A percentile compares a stretch with the other conserved stretches of the same genome.
Evolutionary conservation across 169 alveolate genomes (phyloP).

Genomic region (Plasmodium adleri): DNA sequence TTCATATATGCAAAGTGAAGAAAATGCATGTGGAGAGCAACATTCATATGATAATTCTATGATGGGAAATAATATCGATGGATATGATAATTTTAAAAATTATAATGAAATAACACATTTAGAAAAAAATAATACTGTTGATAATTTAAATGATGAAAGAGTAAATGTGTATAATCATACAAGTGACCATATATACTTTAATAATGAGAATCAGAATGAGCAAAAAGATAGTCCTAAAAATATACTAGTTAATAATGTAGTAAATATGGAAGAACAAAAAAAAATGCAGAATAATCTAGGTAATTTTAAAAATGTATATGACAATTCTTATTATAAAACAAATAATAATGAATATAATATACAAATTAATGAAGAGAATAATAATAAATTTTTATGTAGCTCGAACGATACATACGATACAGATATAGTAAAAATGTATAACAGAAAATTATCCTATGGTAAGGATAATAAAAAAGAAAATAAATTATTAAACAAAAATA

Average conservation of each 20-base stretch:
- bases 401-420: constrained; percentile 48
- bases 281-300: background rate
- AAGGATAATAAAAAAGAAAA: constrained; percentile 16
- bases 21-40: background rate
- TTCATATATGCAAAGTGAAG: background rate
- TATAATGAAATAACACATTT: constrained; percentile 1
- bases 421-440: constrained; percentile 55
- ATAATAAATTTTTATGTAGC: constrained; percentile 23
- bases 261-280: constrained; percentile 1
- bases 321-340: constrained; percentile 1
- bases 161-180: no score
- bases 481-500: constrained; percentile 66
- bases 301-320: constrained; percentile 9
- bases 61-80: background rate
- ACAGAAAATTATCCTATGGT: constrained; percentile 43
- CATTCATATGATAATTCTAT: background rate
- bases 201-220: background rate
- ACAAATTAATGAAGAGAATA: constrained; percentile 23
- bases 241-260: no score
- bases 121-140: background rate
- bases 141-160: no score
- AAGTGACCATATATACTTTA: no score
- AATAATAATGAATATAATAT: background rate
- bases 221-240: background rate
- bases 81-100: constrained; percentile 5